Conservation (phyloP, 1,139 yeast species). For the Candida tunisiensis region DNA sequence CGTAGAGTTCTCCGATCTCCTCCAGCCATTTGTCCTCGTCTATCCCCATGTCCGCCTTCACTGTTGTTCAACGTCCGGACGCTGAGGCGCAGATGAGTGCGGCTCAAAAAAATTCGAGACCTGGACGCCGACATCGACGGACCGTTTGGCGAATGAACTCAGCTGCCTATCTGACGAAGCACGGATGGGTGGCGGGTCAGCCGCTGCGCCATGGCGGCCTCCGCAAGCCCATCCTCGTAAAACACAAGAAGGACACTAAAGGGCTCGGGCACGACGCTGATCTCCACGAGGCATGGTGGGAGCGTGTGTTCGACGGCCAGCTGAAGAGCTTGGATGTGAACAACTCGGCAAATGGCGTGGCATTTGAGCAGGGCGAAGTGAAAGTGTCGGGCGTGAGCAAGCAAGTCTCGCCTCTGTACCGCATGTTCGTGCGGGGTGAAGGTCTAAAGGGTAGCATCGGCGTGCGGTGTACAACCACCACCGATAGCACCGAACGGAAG, state of each 20-base stretch:
- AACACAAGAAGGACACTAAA: conserved; percentile 78
- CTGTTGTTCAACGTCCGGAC: background rate
- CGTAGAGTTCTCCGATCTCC: background rate
- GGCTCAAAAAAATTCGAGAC: background rate
- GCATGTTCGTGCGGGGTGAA: conserved; percentile 69
- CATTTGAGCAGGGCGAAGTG: conserved; percentile 21
- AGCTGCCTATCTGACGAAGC: conserved; percentile 49
- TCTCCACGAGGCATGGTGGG: conserved; percentile 95
- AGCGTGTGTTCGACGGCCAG: conserved; percentile 82
- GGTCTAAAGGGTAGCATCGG: conserved; percentile 68
- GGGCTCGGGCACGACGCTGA: conserved; percentile 66
- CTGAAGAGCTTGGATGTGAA: conserved; percentile 59
- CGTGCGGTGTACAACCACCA: no score
- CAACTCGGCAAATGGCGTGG: conserved; percentile 16
- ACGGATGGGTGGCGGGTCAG: conserved; percentile 89
- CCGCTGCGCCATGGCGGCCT: conserved; percentile 69
- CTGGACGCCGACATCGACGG: background rate
- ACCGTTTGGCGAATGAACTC: conserved; percentile 42
- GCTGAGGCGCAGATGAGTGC: background rate
- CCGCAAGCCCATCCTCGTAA: conserved; percentile 71
- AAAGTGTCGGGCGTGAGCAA: conserved; percentile 16
- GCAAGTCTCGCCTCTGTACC: conserved; percentile 29
- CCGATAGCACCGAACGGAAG: no score
- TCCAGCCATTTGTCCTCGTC: no score
- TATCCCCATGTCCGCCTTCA: background rate